phyloP scores from a whole-genome alignment of 2,329 filamentous ascomycete species.

The Alternaria sp. region DNA sequence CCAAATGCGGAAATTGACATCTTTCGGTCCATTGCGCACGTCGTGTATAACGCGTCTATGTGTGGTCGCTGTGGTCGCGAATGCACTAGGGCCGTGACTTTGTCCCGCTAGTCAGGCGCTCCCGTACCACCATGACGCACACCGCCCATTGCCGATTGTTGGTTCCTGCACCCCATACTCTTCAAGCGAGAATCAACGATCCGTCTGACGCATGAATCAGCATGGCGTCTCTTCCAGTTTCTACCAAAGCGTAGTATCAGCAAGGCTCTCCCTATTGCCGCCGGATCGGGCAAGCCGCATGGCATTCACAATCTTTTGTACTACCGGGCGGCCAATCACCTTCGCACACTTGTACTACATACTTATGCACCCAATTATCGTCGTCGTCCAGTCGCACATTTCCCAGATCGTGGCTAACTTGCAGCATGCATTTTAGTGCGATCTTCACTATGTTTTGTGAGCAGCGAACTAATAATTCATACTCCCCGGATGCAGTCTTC shows the following conservation, averaged over 20 bases:
- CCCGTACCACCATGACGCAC: background rate
- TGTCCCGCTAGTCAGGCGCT: slow-evolving; percentile 1
- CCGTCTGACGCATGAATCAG: background rate
- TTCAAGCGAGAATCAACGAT: slow-evolving; percentile 7
- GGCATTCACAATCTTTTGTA: slow-evolving; percentile 15
- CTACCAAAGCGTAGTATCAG: slow-evolving; percentile 10
- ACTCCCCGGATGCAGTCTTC: slow-evolving; percentile 1
- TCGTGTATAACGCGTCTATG: slow-evolving; percentile 5
- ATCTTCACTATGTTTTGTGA: slow-evolving; percentile 1
- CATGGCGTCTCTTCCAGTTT: background rate
- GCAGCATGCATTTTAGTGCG: background rate
- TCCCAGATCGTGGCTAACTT: slow-evolving; percentile 7
- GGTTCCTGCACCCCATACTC: slow-evolving; percentile 1
- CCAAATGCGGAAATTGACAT: background rate
- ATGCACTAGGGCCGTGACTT: slow-evolving; percentile 10
- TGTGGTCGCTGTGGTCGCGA: slow-evolving; percentile 7
- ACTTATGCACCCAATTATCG: slow-evolving; percentile 12
- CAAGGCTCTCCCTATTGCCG: slow-evolving; percentile 10
- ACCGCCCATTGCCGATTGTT: slow-evolving; percentile 6
- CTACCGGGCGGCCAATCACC: slow-evolving; percentile 15
- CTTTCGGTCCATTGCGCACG: slow-evolving; percentile 1
- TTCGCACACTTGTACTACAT: slow-evolving; percentile 16
- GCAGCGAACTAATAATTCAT: background rate
- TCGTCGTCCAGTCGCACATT: slow-evolving; percentile 13
- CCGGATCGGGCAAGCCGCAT: slow-evolving; percentile 16